Evolutionary conservation across 768 basidiomycete species (phyloP).

Genomic region (Mycena rebaudengoi): DNA sequence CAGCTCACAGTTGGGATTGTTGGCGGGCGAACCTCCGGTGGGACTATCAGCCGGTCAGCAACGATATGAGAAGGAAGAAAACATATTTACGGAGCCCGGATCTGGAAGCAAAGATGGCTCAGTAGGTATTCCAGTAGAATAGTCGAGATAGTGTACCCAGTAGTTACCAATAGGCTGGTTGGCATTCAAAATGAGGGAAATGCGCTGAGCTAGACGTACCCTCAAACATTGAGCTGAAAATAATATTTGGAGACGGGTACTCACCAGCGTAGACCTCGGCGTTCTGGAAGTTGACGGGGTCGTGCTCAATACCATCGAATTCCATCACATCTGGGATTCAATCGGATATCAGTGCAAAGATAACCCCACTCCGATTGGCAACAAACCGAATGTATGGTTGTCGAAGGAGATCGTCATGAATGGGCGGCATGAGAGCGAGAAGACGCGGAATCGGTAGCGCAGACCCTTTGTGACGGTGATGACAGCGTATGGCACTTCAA

Average conservation of each 20-base stretch:
- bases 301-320: conserved; percentile 50
- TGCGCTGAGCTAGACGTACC: conserved; percentile 40
- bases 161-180: conserved; percentile 55
- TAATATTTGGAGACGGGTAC: neutral
- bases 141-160: conserved; percentile 32
- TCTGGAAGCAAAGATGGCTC: conserved; percentile 8
- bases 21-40: conserved; percentile 33
- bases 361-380: neutral
- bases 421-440: conserved; percentile 57
- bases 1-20: conserved; percentile 36
- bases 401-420: conserved; percentile 49
- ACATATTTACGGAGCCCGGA: conserved; percentile 40
- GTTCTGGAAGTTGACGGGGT: conserved; percentile 49
- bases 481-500: conserved; percentile 46
- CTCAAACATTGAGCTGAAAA: neutral
- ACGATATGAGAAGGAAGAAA: neutral
- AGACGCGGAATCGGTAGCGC: conserved; percentile 61
- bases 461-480: conserved; percentile 49
- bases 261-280: conserved; percentile 52
- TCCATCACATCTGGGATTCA: conserved; percentile 43
- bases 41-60: conserved; percentile 15
- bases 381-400: conserved; percentile 43
- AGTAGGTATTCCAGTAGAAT: neutral
- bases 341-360: neutral
- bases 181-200: conserved; percentile 48